phyloP scores from a whole-genome alignment of 805 yeast species.

The Kuraishia molischiana region DNA sequence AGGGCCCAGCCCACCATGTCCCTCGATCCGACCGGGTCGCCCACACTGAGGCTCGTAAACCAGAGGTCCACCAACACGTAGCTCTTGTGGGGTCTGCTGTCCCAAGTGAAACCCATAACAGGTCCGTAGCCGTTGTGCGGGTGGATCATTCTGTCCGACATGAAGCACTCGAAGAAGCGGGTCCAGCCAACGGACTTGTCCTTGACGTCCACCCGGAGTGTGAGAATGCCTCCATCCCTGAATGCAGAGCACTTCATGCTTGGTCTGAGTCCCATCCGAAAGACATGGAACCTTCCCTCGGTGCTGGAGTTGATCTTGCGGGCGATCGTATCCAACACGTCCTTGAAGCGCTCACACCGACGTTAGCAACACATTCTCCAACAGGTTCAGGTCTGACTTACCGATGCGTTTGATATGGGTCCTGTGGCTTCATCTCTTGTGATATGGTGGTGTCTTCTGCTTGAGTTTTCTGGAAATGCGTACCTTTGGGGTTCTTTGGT shows the following conservation, averaged over 20 bases:
- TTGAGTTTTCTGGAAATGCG: too few relatives aligned
- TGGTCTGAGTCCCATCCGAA: conserved; percentile 1
- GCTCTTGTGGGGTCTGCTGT: neutral
- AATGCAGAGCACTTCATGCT: neutral
- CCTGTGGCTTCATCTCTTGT: too few relatives aligned
- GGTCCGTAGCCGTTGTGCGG: neutral
- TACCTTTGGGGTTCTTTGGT: too few relatives aligned
- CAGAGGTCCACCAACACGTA: neutral
- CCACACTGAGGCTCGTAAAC: neutral
- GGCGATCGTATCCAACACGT: too few relatives aligned
- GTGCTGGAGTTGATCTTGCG: neutral
- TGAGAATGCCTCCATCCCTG: neutral
- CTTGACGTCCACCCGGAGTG: neutral
- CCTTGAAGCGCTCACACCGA: too few relatives aligned
- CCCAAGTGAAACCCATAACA: neutral
- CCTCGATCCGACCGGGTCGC: neutral
- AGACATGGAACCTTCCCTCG: neutral
- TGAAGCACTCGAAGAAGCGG: neutral
- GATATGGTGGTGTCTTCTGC: too few relatives aligned
- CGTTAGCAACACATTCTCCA: too few relatives aligned
- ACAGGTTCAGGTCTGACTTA: too few relatives aligned
- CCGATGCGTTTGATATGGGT: too few relatives aligned
- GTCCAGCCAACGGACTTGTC: neutral
- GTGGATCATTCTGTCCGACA: neutral
- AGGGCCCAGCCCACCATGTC: neutral